Conservation (phyloP, 2,329 filamentous ascomycete species). For the Colletotrichum sojae region DNA sequence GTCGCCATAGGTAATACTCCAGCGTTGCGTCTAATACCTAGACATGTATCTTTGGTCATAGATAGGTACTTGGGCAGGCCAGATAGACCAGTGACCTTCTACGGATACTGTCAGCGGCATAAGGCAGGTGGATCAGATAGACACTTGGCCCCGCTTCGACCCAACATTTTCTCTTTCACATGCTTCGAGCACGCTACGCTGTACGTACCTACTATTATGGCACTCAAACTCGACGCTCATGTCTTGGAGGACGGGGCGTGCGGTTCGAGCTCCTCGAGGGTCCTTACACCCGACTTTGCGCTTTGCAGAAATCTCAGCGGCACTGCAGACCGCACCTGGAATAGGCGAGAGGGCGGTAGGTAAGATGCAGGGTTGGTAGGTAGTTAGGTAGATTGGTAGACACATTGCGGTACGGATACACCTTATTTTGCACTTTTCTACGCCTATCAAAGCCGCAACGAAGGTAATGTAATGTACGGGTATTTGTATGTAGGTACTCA, state of each 20-base stretch:
- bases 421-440: too few relatives aligned
- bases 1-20: neutral
- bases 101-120: conserved; percentile 13
- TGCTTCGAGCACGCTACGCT: conserved; percentile 19
- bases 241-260: conserved; percentile 9
- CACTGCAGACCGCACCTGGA: neutral
- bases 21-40: neutral
- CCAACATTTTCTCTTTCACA: conserved; percentile 41
- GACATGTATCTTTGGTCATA: neutral
- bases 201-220: neutral
- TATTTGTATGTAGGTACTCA: too few relatives aligned
- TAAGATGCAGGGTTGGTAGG: neutral
- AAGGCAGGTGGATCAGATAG: conserved; percentile 29
- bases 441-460: too few relatives aligned
- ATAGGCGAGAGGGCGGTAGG: neutral
- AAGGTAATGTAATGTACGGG: too few relatives aligned
- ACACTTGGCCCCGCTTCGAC: conserved; percentile 38
- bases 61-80: neutral
- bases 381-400: neutral
- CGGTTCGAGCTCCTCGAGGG: conserved; percentile 22
- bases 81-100: too few relatives aligned
- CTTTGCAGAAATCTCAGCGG: conserved; percentile 6
- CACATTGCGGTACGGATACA: too few relatives aligned
- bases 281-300: conserved; percentile 8
- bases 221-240: neutral